phyloP scores from a whole-genome alignment of 2,329 filamentous ascomycete genomes.

The Helicocarpus griseus region DNA sequence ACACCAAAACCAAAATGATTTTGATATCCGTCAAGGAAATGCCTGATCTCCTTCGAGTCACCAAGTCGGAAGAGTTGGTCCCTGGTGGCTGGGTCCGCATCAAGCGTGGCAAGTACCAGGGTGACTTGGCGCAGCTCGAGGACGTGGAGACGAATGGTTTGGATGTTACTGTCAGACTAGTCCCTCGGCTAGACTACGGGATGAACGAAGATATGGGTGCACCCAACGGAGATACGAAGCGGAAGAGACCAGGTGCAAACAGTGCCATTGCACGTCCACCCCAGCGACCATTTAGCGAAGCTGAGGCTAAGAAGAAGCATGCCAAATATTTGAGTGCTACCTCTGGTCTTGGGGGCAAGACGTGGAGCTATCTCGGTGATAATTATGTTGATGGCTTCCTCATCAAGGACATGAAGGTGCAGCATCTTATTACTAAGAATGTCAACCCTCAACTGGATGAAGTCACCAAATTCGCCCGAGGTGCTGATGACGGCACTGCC shows the following conservation, averaged over 20 bases:
- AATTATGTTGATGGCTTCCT: constrained; percentile 89
- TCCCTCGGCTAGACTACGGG: constrained; percentile 87
- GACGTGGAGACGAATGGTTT: constrained; percentile 89
- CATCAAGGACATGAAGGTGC: constrained; percentile 87
- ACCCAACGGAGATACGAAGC: constrained; percentile 54
- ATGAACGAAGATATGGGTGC: constrained; percentile 64
- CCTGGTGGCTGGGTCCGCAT: constrained; percentile 89
- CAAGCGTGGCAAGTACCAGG: constrained; percentile 68
- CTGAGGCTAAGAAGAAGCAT: constrained; percentile 83
- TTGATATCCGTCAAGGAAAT: constrained; percentile 95
- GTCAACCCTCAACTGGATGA: constrained; percentile 92
- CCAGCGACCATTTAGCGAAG: constrained; percentile 83
- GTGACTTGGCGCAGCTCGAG: constrained; percentile 83
- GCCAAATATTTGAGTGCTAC: constrained; percentile 49
- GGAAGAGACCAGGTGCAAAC: constrained; percentile 57
- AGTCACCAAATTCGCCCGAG: constrained; percentile 85
- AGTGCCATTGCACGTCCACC: constrained; percentile 62
- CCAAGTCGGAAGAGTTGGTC: constrained; percentile 74
- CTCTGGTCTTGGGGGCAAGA: constrained; percentile 50
- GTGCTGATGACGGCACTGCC: constrained; percentile 82
- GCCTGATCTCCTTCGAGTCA: constrained; percentile 86
- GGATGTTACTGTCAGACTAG: constrained; percentile 75
- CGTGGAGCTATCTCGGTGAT: constrained; percentile 77
- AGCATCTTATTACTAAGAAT: constrained; percentile 72
- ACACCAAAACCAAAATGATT: constrained; percentile 75